Percentiles rank a stretch among this genome's conserved stretches.
phyloP scores from a whole-genome alignment of 805 yeast genomes.

The Metschnikowia drakensbergensis region DNA sequence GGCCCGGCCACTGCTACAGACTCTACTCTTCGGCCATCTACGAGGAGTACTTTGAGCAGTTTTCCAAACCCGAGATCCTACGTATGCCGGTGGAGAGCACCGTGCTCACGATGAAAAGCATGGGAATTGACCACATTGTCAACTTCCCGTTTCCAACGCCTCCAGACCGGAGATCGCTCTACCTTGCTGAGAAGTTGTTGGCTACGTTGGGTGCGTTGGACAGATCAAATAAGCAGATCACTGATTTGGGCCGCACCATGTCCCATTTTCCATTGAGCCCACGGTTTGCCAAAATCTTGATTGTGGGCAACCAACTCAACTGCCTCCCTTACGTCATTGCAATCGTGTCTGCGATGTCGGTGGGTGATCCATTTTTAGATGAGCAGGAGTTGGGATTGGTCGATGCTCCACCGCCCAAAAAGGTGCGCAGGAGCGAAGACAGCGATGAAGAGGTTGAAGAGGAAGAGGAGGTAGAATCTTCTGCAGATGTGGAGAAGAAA shows the following conservation, averaged over 20 bases:
- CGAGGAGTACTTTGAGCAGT: conserved; percentile 79
- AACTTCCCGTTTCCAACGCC: conserved; percentile 98
- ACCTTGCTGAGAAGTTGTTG: conserved; percentile 64
- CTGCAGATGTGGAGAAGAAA: conserved; percentile 35
- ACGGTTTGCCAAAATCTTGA: conserved; percentile 82
- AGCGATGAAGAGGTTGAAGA: conserved; percentile 39
- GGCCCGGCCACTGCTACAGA: conserved; percentile 96
- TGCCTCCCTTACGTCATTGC: conserved; percentile 90
- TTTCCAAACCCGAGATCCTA: conserved; percentile 83
- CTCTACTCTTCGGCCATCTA: conserved; percentile 89
- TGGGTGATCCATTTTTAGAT: conserved; percentile 83
- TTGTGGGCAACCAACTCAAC: conserved; percentile 80
- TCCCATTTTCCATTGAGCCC: conserved; percentile 91
- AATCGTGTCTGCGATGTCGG: conserved; percentile 85
- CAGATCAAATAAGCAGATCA: conserved; percentile 48
- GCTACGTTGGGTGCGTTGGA: conserved; percentile 76
- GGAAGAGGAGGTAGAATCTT: conserved; percentile 33
- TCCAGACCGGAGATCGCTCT: conserved; percentile 61
- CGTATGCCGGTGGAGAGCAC: conserved; percentile 96
- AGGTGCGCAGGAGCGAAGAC: conserved; percentile 23
- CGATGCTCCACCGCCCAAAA: conserved; percentile 10
- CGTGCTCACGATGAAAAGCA: conserved; percentile 92
- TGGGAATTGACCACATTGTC: conserved; percentile 87
- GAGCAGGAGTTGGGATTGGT: conserved; percentile 70
- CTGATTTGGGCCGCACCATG: conserved; percentile 82